Conservation (phyloP, 805 yeast species). For the Candida sanyiensis region DNA sequence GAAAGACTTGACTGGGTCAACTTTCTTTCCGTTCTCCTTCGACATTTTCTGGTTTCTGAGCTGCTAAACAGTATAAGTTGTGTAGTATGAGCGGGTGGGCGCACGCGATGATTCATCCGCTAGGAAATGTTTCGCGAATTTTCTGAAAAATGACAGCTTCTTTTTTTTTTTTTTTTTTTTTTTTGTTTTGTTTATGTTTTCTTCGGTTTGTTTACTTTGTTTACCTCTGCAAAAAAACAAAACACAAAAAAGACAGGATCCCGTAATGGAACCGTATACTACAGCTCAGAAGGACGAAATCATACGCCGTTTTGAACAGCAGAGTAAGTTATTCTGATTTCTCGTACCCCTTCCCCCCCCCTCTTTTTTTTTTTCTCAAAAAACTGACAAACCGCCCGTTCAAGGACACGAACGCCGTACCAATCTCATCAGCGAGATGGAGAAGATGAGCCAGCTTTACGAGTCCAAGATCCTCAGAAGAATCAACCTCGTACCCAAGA, state of each 20-base stretch:
- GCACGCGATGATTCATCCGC: not conserved
- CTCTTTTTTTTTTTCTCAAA: not conserved
- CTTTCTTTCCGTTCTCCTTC: constrained; percentile 24
- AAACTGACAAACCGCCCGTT: constrained; percentile 4
- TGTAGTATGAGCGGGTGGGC: not conserved
- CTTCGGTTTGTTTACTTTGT: not conserved
- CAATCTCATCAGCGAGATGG: constrained; percentile 13
- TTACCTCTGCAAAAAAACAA: not conserved
- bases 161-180: not conserved
- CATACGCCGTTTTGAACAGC: constrained; percentile 19
- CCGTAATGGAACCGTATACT: constrained; percentile 11
- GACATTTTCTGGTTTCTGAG: constrained; percentile 2
- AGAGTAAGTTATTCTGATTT: too few relatives aligned
- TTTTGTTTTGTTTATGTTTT: not conserved
- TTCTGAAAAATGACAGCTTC: not conserved
- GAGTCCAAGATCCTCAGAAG: constrained; percentile 21
- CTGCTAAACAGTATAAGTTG: not conserved
- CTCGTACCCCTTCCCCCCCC: too few relatives aligned
- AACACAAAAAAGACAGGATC: not conserved
- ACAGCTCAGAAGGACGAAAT: constrained; percentile 13
- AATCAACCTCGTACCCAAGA: constrained; percentile 22
- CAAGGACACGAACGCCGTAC: constrained; percentile 19
- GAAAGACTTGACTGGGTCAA: constrained; percentile 76
- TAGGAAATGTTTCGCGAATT: not conserved
- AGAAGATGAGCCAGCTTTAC: constrained; percentile 15